Evolutionary conservation across 2,329 filamentous ascomycete genomes (phyloP).

Genomic region (Pseudogymnoascus sp.): DNA sequence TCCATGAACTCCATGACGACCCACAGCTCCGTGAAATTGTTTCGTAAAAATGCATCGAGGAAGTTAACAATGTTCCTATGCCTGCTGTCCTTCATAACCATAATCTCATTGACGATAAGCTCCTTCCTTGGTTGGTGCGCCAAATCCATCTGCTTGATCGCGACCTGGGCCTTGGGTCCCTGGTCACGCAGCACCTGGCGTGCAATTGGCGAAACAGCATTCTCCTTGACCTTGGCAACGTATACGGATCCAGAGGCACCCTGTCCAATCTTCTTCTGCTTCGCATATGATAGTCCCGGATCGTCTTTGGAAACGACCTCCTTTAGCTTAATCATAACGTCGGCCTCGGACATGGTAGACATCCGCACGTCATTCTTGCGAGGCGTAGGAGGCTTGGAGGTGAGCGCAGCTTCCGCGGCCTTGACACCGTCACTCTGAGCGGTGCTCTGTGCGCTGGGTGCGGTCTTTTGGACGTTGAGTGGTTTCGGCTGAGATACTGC

Average conservation of each 20-base stretch:
- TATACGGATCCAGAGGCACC: conserved; percentile 97
- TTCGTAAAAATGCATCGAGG: conserved; percentile 90
- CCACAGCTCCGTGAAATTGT: conserved; percentile 94
- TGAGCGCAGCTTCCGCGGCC: conserved; percentile 81
- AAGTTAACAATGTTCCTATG: conserved; percentile 99
- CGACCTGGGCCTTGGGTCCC: conserved; percentile 78
- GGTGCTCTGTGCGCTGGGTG: conserved; percentile 32
- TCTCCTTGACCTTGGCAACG: conserved; percentile 89
- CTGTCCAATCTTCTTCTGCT: conserved; percentile 99
- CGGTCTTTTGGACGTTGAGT: conserved; percentile 55
- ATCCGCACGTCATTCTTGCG: conserved; percentile 91
- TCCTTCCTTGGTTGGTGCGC: conserved; percentile 96
- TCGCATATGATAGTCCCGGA: conserved; percentile 90
- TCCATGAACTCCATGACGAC: conserved; percentile 99
- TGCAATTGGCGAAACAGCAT: conserved; percentile 71
- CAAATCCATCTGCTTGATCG: conserved; percentile 99
- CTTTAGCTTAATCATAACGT: conserved; percentile 93
- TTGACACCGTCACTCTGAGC: conserved; percentile 62
- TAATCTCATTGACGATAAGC: conserved; percentile 97
- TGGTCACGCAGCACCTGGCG: conserved; percentile 70
- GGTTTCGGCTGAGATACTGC: conserved; percentile 53
- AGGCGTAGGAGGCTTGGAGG: conserved; percentile 64
- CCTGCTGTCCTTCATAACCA: conserved; percentile 99
- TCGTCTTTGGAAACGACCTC: conserved; percentile 94
- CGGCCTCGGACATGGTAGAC: conserved; percentile 94